Conservation (phyloP, 768 basidiomycete species). For the Mycena polygramma region DNA sequence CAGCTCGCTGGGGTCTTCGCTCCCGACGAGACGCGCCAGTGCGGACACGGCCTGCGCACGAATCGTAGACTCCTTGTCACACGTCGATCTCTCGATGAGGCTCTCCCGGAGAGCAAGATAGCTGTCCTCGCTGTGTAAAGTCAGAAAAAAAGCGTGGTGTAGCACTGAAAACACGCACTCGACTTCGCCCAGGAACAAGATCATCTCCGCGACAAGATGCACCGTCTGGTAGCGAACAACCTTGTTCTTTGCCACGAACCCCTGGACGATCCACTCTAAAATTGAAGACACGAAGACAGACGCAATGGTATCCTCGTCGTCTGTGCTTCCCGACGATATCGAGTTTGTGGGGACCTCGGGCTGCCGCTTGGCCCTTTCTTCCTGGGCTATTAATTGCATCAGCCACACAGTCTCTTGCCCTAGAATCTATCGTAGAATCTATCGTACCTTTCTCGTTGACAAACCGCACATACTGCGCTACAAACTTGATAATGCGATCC, state of each 20-base stretch:
- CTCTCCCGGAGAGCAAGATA: slow-evolving; percentile 76
- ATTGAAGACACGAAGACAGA: slow-evolving; percentile 78
- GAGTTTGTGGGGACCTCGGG: slow-evolving; percentile 50
- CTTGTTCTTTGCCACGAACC: slow-evolving; percentile 94
- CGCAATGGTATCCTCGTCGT: slow-evolving; percentile 76
- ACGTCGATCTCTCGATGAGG: slow-evolving; percentile 78
- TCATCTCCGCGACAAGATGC: slow-evolving; percentile 87
- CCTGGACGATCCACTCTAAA: slow-evolving; percentile 81
- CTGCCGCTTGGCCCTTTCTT: slow-evolving; percentile 55
- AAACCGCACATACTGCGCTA: slow-evolving; percentile 86
- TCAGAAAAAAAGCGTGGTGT: slow-evolving; percentile 3
- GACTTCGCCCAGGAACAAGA: slow-evolving; percentile 87
- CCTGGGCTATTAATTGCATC: slow-evolving; percentile 39
- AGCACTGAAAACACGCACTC: slow-evolving; percentile 69
- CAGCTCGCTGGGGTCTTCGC: slow-evolving; percentile 70
- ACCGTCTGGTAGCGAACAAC: slow-evolving; percentile 84
- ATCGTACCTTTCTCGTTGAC: slow-evolving; percentile 84
- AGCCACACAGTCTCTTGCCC: neutral
- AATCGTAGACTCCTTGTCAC: slow-evolving; percentile 87
- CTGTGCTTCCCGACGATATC: slow-evolving; percentile 48
- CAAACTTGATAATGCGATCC: slow-evolving; percentile 88
- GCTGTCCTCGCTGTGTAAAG: slow-evolving; percentile 77
- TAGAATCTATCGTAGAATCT: too few species aligned
- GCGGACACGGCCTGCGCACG: slow-evolving; percentile 90
- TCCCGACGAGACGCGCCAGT: slow-evolving; percentile 82